phyloP scores from a whole-genome alignment of 352 stramenopile genomes.

The Phytophthora idaei region DNA sequence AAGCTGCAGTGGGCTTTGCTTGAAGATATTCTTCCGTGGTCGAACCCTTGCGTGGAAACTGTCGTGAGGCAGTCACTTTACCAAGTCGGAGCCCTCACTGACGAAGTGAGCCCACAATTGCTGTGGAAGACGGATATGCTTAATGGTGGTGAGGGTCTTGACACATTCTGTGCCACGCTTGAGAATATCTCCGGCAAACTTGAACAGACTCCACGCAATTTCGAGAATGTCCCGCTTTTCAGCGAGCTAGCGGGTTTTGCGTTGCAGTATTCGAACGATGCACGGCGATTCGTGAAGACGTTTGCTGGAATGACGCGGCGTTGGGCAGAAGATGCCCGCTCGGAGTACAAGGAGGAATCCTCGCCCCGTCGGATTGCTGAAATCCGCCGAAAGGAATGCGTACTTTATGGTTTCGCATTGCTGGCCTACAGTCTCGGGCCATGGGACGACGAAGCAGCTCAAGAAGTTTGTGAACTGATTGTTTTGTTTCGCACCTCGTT shows the following conservation, averaged over 20 bases:
- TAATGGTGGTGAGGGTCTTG: background rate
- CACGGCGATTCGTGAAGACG: slow-evolving; percentile 14
- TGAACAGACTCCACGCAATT: slow-evolving; percentile 37
- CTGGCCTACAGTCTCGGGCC: slow-evolving; percentile 31
- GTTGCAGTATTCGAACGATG: slow-evolving; percentile 34
- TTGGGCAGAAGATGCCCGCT: slow-evolving; percentile 34
- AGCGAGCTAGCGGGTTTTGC: slow-evolving; percentile 40
- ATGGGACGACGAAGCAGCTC: slow-evolving; percentile 14
- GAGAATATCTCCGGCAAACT: slow-evolving; percentile 25
- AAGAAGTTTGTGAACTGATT: slow-evolving; percentile 50
- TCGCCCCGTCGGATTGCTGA: slow-evolving; percentile 18
- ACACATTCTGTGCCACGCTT: slow-evolving; percentile 33
- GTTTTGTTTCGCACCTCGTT: slow-evolving; percentile 52
- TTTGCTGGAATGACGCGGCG: slow-evolving; percentile 35
- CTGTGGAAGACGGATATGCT: slow-evolving; percentile 55
- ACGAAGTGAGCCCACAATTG: slow-evolving; percentile 25
- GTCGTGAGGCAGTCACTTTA: slow-evolving; percentile 57
- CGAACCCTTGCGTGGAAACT: slow-evolving; percentile 34
- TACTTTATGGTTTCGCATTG: slow-evolving; percentile 54
- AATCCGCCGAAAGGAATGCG: slow-evolving; percentile 45
- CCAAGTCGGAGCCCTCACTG: slow-evolving; percentile 48
- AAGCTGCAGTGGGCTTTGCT: slow-evolving; percentile 52
- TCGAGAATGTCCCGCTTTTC: slow-evolving; percentile 40
- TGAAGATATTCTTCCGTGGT: slow-evolving; percentile 52
- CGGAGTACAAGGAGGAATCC: slow-evolving; percentile 12